These are phyloP conservation scores for Phytophthora macrochlamydospora DNA, from an alignment of 352 stramenopile genomes.

Conservation along the genomic window DNA sequence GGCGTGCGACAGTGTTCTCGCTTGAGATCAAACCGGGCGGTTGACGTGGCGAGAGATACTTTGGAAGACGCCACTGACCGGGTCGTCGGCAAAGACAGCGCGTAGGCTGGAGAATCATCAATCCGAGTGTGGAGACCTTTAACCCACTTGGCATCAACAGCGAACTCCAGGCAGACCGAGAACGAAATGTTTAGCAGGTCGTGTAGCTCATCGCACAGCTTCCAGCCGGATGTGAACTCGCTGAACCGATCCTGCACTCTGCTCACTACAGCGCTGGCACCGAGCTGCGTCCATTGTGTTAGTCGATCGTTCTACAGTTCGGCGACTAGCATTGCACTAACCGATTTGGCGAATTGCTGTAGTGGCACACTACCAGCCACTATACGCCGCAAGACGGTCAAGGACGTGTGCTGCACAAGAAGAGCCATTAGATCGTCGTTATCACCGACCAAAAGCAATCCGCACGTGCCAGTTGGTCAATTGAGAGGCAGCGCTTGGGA, in stretches of 20 bases:
- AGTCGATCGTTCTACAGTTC: background rate
- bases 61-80: constrained; percentile 18
- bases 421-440: background rate
- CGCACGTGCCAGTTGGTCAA: constrained; percentile 24
- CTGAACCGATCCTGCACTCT: constrained; percentile 40
- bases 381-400: constrained; percentile 31
- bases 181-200: constrained; percentile 24
- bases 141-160: constrained; percentile 15
- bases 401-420: constrained; percentile 16
- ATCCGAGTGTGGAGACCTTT: background rate
- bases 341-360: constrained; percentile 29
- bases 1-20: constrained; percentile 14
- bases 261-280: constrained; percentile 13
- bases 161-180: constrained; percentile 18
- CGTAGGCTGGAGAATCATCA: constrained; percentile 4
- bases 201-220: constrained; percentile 38
- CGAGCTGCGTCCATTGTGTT: constrained; percentile 8
- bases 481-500: background rate
- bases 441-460: no score
- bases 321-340: background rate
- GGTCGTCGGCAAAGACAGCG: constrained; percentile 24
- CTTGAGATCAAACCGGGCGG: constrained; percentile 14
- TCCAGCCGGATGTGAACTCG: constrained; percentile 56
- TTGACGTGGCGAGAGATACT: background rate
- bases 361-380: constrained; percentile 30